Conservation (phyloP, 2,329 filamentous ascomycete species). For the Tolypocladium endophyticum region DNA sequence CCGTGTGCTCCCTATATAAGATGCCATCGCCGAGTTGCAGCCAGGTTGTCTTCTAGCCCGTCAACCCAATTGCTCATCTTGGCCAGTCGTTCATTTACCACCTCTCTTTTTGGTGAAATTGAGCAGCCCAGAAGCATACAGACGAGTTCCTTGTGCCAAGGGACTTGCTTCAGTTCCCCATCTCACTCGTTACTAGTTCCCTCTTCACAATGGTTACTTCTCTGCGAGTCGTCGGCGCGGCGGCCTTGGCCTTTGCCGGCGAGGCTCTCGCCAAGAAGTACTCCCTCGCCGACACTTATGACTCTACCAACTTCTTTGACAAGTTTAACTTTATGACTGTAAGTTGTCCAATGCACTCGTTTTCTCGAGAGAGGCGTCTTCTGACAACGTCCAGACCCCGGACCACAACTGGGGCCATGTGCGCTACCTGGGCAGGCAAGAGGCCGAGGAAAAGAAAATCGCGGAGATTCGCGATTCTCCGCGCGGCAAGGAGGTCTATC, state of each 20-base stretch:
- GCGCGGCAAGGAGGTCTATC: conserved; percentile 21
- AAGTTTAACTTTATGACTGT: conserved; percentile 33
- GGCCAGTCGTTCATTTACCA: background rate
- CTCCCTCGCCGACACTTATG: conserved; percentile 29
- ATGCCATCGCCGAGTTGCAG: background rate
- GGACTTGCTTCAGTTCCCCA: background rate
- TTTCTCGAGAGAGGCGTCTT: background rate
- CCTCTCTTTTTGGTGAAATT: background rate
- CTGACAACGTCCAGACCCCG: conserved; percentile 9
- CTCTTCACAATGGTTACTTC: conserved; percentile 25
- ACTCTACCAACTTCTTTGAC: conserved; percentile 33
- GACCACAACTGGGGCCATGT: conserved; percentile 61
- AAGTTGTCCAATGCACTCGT: background rate
- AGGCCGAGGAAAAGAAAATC: conserved; percentile 21
- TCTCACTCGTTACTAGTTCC: background rate
- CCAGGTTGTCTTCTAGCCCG: background rate
- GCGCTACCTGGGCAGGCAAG: conserved; percentile 28
- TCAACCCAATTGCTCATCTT: background rate
- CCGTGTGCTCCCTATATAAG: background rate
- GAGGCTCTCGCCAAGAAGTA: conserved; percentile 20
- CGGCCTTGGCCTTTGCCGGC: conserved; percentile 24
- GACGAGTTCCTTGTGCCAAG: background rate
- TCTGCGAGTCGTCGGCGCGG: conserved; percentile 26
- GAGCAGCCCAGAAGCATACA: background rate
- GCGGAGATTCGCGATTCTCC: conserved; percentile 17